Percentiles rank a stretch among this genome's conserved stretches.
Evolutionary conservation across 306 rosid species (phyloP).

Genomic region (Pyrus betulifolia): DNA sequence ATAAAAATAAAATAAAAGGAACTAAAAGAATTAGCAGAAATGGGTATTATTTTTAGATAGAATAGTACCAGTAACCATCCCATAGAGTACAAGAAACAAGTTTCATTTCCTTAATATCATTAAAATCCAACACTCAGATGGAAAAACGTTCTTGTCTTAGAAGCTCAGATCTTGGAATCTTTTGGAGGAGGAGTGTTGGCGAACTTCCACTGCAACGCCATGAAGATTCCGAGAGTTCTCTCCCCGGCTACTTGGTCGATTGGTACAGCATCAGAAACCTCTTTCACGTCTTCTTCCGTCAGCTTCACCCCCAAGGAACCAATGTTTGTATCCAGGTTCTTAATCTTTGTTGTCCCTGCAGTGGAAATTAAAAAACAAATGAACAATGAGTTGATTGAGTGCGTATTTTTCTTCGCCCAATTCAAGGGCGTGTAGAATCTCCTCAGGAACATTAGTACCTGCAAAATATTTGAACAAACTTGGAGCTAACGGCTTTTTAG

Average conservation of each 20-base stretch:
- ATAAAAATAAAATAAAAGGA: no score
- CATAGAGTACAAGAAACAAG: not conserved
- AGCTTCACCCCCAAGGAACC: conserved; percentile 47
- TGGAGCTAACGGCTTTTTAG: no score
- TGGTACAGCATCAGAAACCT: conserved; percentile 43
- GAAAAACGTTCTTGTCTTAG: no score
- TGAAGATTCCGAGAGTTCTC: not conserved
- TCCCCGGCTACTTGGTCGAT: conserved; percentile 45
- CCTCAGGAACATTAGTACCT: no score
- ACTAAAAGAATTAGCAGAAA: no score
- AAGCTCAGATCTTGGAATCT: not conserved
- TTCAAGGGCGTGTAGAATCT: no score
- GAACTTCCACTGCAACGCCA: conserved; percentile 22
- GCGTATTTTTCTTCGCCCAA: no score
- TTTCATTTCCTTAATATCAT: no score
- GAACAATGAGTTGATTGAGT: no score
- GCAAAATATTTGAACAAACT: no score
- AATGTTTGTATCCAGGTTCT: conserved; percentile 53
- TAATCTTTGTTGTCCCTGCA: conserved; percentile 52
- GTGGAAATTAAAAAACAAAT: not conserved
- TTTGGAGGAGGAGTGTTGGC: conserved; percentile 48
- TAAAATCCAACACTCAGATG: no score
- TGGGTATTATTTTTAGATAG: no score
- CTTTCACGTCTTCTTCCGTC: conserved; percentile 29
- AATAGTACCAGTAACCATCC: not conserved